A percentile compares a stretch with the other conserved stretches of the same genome.
phyloP scores from a whole-genome alignment of 306 rosid genomes.

The Fagus sylvatica region DNA sequence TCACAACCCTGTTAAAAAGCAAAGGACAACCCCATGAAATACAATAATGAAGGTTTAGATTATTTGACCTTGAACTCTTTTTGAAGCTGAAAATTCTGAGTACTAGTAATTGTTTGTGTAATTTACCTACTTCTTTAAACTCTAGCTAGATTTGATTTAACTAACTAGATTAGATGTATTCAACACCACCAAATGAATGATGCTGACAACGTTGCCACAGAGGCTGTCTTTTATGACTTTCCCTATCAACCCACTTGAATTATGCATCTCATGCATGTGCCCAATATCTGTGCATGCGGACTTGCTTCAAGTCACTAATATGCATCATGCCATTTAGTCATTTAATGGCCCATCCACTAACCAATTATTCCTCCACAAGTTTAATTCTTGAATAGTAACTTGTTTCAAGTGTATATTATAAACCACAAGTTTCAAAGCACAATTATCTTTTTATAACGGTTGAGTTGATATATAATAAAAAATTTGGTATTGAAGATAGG shows the following conservation, averaged over 20 bases:
- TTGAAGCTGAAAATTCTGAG: not conserved
- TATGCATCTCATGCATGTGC: not conserved
- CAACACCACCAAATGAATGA: not conserved
- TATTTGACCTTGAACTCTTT: no score
- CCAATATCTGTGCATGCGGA: not conserved
- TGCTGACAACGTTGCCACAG: not conserved
- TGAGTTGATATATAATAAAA: no score
- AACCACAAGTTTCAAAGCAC: no score
- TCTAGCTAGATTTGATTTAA: not conserved
- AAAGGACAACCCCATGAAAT: not conserved
- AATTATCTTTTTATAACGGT: no score
- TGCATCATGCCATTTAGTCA: no score
- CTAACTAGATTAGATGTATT: not conserved
- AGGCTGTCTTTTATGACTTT: not conserved
- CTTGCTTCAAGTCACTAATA: not conserved
- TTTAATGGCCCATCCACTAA: no score
- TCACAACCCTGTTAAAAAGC: slow-evolving; percentile 74
- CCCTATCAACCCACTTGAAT: not conserved
- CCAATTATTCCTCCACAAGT: no score
- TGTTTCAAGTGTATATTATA: no score
- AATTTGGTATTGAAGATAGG: no score
- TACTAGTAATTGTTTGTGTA: not conserved
- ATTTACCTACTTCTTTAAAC: not conserved
- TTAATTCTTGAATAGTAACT: no score
- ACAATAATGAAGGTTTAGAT: not conserved